phyloP scores from a whole-genome alignment of 306 rosid species.

The Rosa rugosa region DNA sequence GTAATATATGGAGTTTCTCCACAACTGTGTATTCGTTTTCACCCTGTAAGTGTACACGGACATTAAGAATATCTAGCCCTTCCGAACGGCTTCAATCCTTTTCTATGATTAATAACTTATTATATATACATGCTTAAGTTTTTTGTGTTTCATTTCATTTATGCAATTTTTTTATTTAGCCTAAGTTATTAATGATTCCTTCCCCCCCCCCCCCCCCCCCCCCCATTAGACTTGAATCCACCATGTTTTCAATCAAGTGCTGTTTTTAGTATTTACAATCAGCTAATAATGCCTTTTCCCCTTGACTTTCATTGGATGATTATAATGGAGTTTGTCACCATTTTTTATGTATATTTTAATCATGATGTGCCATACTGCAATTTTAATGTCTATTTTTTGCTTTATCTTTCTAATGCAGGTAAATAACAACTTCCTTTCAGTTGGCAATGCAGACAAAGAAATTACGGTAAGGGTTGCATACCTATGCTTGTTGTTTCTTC shows the following conservation, averaged over 20 bases:
- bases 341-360: conserved; percentile 1
- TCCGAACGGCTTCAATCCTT: neutral
- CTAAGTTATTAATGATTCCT: neutral
- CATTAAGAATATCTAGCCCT: neutral
- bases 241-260: neutral
- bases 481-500: conserved; percentile 4
- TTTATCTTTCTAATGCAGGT: conserved; percentile 61
- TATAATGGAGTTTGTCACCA: neutral
- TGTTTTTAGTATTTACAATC: neutral
- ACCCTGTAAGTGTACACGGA: conserved; percentile 76
- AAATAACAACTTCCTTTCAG: conserved; percentile 96
- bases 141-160: neutral
- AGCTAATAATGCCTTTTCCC: neutral
- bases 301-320: neutral
- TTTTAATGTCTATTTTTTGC: conserved; percentile 10
- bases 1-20: conserved; percentile 96
- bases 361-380: conserved; percentile 19
- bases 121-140: neutral
- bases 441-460: conserved; percentile 89
- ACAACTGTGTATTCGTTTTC: conserved; percentile 90
- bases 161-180: neutral
- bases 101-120: neutral
- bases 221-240: neutral
- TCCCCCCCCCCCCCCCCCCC: too few species aligned
- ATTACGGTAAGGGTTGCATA: conserved; percentile 55